Base-by-base conservation (phyloP, 371 early-diverging fungal genomes). In the Cokeromyces recurvatus region DNA sequence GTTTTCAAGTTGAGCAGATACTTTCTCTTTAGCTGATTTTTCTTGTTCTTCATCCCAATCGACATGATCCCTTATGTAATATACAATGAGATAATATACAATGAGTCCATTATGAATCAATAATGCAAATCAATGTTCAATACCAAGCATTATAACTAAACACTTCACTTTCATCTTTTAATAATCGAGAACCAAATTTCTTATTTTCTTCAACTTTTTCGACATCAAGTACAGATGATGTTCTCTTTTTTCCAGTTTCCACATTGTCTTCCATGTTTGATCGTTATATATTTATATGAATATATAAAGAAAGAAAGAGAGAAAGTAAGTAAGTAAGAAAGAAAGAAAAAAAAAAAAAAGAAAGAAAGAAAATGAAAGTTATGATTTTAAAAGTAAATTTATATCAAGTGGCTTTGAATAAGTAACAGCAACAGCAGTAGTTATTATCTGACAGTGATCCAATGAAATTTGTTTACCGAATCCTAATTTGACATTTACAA, bases 111-210 rank as follows among this genome's bases (percentile, higher is more conserved):
- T 4, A 31, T 4, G 27, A 2, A 31, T 4, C 5, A 6, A 15
- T 8, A 17, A 17, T 19, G 11, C 3, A 20, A 11, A 31, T 12
- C 19, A 36, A 11, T 16, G 4, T 22, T 22, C 21, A 23, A 29
- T 77, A 85, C 91, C 92, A 92, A 14, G 90, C 90, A 53, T 90
- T 92, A 34, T 84, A 81, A 15, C 75, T 73, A 58, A 83, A 90
- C 1, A 90, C 89, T 8, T 78, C 66, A 16, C 78, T 73, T 20
- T 81, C 72, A 43, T 83, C 74, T 8, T 48, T 57, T 43, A 87
- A 62, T 1, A 80, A 50, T 16, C 89, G 73, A 7, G 80, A 73
- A 10, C 88, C 89, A 66, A 90, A 90, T 9, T 57, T 61, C n/a
- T 64, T 55, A 16, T 45, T 39, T 19, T 54, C 41, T 16, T 50